Percentiles rank a stretch among this genome's conserved stretches.
These are phyloP conservation scores for Backusella parvicylindrica DNA, from an alignment of 192 early-diverging fungal species.

Conservation along the genomic window DNA sequence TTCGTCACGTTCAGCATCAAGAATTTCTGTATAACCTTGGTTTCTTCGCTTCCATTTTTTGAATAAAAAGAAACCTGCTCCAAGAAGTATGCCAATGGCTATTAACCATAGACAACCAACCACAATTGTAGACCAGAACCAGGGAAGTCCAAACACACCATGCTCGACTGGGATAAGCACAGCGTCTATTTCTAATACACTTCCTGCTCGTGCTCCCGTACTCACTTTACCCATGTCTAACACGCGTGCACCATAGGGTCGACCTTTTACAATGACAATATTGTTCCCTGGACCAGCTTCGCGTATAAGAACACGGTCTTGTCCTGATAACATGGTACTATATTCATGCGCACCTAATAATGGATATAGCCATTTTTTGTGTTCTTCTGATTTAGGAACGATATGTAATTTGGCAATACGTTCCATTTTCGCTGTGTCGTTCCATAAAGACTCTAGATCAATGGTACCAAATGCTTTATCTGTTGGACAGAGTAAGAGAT, in stretches of 20 bases:
- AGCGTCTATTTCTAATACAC: constrained; percentile 23
- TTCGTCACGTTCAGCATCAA: background rate
- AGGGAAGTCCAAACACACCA: constrained; percentile 16
- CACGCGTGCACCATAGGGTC: constrained; percentile 9
- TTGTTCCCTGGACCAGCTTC: constrained; percentile 9
- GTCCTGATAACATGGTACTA: constrained; percentile 8
- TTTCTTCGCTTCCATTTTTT: constrained; percentile 11
- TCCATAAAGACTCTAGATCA: constrained; percentile 25
- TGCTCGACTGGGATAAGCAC: constrained; percentile 17
- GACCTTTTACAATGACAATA: constrained; percentile 14
- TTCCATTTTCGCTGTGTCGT: constrained; percentile 41
- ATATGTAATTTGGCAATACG: constrained; percentile 60
- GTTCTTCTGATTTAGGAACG: constrained; percentile 40
- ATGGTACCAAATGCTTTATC: constrained; percentile 48
- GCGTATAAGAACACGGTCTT: constrained; percentile 13
- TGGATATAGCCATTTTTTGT: background rate
- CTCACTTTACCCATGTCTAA: constrained; percentile 15
- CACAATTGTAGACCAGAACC: background rate
- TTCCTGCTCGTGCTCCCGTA: constrained; percentile 13
- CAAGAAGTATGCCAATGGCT: background rate
- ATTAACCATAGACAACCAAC: background rate
- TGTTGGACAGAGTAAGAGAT: constrained; percentile 47
- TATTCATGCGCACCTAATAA: constrained; percentile 5
- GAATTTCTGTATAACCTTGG: background rate
- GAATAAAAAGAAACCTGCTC: constrained; percentile 1